Conservation (phyloP, 2,329 filamentous ascomycete species). For the Graphiopsis chlorocephala region DNA sequence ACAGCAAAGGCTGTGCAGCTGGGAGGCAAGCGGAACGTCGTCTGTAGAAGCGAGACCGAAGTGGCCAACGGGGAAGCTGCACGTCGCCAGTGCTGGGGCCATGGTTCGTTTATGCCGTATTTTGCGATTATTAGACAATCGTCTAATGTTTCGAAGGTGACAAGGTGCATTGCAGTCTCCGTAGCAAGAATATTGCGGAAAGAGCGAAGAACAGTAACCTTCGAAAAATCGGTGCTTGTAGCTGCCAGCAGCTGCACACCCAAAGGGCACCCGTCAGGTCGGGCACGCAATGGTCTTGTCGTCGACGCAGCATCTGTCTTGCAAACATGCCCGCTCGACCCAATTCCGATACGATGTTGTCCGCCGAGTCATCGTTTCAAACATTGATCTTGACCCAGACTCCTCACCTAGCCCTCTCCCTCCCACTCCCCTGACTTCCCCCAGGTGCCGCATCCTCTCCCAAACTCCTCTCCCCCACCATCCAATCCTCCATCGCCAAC, state of each 20-base stretch:
- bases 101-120: background rate
- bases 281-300: background rate
- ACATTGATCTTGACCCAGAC: background rate
- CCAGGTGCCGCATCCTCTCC: background rate
- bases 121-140: background rate
- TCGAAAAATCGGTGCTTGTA: background rate
- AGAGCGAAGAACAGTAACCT: too few species aligned
- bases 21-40: background rate
- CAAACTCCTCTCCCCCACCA: slow-evolving; percentile 75
- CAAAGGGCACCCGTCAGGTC: too few species aligned
- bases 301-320: background rate
- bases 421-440: slow-evolving; percentile 5
- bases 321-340: background rate
- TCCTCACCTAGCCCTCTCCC: slow-evolving; percentile 3
- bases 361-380: background rate
- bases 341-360: background rate
- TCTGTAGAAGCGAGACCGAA: background rate
- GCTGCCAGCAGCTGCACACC: too few species aligned
- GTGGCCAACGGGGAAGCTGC: background rate
- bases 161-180: too few species aligned
- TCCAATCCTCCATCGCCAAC: slow-evolving; percentile 98
- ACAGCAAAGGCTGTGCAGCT: background rate
- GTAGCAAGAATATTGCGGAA: too few species aligned
- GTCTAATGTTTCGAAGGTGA: background rate
- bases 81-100: background rate